phyloP scores from a whole-genome alignment of 2,329 filamentous ascomycete species.

The Sarocladium strictum region DNA sequence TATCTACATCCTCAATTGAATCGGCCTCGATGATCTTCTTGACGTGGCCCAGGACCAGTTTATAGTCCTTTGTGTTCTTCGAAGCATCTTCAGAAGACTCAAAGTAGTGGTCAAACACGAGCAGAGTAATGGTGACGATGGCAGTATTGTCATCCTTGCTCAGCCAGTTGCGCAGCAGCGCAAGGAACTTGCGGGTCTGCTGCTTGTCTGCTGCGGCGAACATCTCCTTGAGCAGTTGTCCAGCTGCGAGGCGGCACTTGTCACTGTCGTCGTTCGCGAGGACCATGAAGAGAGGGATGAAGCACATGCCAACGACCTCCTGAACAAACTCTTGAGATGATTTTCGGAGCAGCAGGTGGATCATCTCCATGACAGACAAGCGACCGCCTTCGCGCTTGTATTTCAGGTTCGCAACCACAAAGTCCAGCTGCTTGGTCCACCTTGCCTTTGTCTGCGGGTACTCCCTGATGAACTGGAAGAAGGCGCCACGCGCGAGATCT shows the following conservation, averaged over 20 bases:
- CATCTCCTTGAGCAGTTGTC: slow-evolving; percentile 70
- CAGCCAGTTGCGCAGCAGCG: slow-evolving; percentile 68
- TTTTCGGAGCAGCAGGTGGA: slow-evolving; percentile 82
- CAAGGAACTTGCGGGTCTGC: slow-evolving; percentile 62
- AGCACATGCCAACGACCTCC: slow-evolving; percentile 74
- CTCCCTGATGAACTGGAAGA: slow-evolving; percentile 89
- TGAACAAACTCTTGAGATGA: slow-evolving; percentile 76
- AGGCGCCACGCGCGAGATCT: slow-evolving; percentile 81
- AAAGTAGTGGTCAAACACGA: slow-evolving; percentile 79
- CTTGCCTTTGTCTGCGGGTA: slow-evolving; percentile 89
- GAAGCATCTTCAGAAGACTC: slow-evolving; percentile 55
- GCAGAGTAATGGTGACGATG: slow-evolving; percentile 67
- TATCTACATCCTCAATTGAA: slow-evolving; percentile 49
- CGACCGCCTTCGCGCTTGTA: slow-evolving; percentile 86
- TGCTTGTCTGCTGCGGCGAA: slow-evolving; percentile 74
- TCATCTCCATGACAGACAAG: slow-evolving; percentile 86
- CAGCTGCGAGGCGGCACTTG: slow-evolving; percentile 78
- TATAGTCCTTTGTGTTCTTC: slow-evolving; percentile 62
- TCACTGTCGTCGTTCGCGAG: slow-evolving; percentile 84
- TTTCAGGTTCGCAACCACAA: slow-evolving; percentile 83
- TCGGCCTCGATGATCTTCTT: slow-evolving; percentile 48
- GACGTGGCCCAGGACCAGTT: slow-evolving; percentile 52
- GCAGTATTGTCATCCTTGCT: slow-evolving; percentile 66
- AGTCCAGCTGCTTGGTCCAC: slow-evolving; percentile 83
- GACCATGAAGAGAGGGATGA: slow-evolving; percentile 78